Evolutionary conservation across 257 asterid species (phyloP), one percentile per base, ranked within the genome.

Genomic region (Jasminum sambac): DNA sequence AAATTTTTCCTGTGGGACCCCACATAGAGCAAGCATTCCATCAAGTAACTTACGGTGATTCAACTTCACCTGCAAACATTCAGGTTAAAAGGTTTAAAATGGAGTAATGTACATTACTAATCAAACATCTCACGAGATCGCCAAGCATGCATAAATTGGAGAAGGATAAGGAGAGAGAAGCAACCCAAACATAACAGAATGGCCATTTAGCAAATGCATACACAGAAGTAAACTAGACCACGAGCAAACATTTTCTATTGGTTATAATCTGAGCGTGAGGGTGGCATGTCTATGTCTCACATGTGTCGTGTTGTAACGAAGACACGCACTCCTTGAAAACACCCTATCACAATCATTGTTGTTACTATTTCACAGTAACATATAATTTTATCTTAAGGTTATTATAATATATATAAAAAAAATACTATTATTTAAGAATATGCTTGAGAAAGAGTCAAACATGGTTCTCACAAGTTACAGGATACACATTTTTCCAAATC

Each of bases 1-100:
- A 67, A 89, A 89, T 69, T 94, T 91, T 74, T 82, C 93, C 64
- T 80, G 88, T 38, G 99, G 97, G 44, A 94, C 99, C 70, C 97
- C 99, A 55, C 97, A 91, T 55, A 94, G 78, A 63, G 97, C 95
- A 78, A 91, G 68, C 97, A 94, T 86, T 43, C 99, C 99, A 79
- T 94, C 97, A 16, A 91, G 90, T 66, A 95, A 79, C 76, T 87
- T 89, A 72, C 98, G 67, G 85, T 95, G 99, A 78, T 94, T 94
- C 78, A 94, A 70, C 83, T 91, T 95, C 77, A 91, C 98, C 99
- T 95, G 84, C 65, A 74, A 76, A 75, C 39, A 37, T 36, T 43
- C 21, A 68, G 30, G 44, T 25, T 63, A 44, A 64, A 59, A 4
- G 26, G 57, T 70, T 59, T 58, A 48, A 57, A 60, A n/a, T 62